Conservation (phyloP, 768 basidiomycete genomes). For the Mycena pura region DNA sequence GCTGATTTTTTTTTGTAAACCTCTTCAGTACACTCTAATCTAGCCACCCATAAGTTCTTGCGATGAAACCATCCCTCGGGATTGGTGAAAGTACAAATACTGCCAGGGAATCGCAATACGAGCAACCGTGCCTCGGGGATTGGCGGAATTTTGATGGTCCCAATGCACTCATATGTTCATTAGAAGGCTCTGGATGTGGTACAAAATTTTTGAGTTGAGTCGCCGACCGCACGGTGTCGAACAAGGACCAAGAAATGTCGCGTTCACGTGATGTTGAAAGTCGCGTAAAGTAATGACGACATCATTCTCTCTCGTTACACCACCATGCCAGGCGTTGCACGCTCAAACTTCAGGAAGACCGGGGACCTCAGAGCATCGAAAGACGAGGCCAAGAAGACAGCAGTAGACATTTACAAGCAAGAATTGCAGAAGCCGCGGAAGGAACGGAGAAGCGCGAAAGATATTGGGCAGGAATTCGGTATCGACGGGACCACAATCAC, state of each 20-base stretch:
- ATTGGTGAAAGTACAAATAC: neutral
- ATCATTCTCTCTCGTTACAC: neutral
- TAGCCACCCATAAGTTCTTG: neutral
- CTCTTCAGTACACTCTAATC: conserved; percentile 1
- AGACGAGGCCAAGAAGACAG: conserved; percentile 1
- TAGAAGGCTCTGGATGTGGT: neutral
- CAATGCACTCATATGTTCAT: neutral
- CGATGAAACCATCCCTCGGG: neutral
- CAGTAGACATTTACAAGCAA: neutral
- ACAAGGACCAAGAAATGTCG: neutral
- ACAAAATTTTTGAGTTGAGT: neutral
- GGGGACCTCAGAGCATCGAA: neutral
- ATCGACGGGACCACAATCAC: neutral
- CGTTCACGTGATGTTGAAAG: neutral
- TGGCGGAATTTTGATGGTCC: neutral
- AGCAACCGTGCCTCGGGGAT: neutral
- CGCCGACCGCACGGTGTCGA: neutral
- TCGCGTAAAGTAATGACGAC: neutral
- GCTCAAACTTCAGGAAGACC: neutral
- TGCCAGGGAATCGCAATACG: neutral
- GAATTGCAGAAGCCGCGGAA: no score
- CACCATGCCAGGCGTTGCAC: neutral
- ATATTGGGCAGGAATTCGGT: neutral
- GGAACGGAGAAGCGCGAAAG: neutral
- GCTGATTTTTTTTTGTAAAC: neutral